phyloP scores from a whole-genome alignment of 2,329 filamentous ascomycete genomes.

The Pseudogymnoascus sp. region DNA sequence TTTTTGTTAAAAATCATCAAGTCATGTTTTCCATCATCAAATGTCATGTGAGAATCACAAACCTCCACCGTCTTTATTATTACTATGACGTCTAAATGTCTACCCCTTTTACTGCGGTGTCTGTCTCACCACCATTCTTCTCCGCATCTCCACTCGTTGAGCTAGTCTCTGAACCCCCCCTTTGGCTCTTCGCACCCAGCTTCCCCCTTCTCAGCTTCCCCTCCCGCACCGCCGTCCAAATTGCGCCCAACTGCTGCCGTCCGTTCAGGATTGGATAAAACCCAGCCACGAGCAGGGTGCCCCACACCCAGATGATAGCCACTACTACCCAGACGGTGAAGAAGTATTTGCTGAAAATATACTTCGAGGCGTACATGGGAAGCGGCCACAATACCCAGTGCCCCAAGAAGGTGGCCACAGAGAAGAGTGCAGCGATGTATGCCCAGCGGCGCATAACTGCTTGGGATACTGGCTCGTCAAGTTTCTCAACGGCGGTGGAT shows the following conservation, averaged over 20 bases:
- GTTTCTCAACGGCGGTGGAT: constrained; percentile 23
- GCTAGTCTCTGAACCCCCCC: constrained; percentile 1
- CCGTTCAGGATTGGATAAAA: constrained; percentile 36
- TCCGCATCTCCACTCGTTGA: neutral
- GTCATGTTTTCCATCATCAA: neutral
- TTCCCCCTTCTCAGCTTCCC: neutral
- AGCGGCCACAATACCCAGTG: constrained; percentile 48
- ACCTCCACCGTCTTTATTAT: neutral
- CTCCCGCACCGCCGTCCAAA: neutral
- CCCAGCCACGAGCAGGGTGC: constrained; percentile 39
- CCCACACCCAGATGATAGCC: constrained; percentile 45
- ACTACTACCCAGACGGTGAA: constrained; percentile 43
- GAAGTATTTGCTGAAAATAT: constrained; percentile 41
- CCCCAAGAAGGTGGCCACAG: constrained; percentile 41
- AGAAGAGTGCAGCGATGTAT: constrained; percentile 38
- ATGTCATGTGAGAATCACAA: neutral
- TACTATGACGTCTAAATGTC: neutral
- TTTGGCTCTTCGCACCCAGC: neutral
- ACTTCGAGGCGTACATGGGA: constrained; percentile 45
- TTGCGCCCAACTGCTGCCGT: neutral
- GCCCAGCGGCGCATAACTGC: constrained; percentile 35
- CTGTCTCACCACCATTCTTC: neutral
- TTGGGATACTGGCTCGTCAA: constrained; percentile 25
- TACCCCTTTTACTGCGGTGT: neutral
- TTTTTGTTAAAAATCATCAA: neutral